phyloP scores from a whole-genome alignment of 306 rosid genomes.

The Hippophae rhamnoides region DNA sequence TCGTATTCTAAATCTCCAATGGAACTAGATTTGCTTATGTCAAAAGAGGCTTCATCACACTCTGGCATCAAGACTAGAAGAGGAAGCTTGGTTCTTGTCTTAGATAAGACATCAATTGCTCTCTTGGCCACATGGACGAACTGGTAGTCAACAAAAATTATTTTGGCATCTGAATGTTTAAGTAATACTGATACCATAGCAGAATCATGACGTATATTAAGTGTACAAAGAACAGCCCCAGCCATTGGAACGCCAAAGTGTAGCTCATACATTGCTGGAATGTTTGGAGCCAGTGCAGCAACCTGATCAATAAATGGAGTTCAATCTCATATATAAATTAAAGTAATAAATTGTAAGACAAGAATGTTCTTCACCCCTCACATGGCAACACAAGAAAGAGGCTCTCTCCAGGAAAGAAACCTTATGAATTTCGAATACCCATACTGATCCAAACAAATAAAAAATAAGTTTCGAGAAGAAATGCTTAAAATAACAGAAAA shows the following conservation, averaged over 20 bases:
- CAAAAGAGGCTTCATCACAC: constrained; percentile 20
- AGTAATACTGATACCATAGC: constrained; percentile 43
- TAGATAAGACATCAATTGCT: constrained; percentile 40
- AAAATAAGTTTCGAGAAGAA: too few species aligned
- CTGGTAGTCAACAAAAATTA: constrained; percentile 64
- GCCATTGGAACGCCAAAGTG: constrained; percentile 95
- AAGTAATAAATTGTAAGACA: too few species aligned
- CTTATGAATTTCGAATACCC: too few species aligned
- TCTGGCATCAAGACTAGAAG: constrained; percentile 52
- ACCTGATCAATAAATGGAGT: constrained; percentile 40
- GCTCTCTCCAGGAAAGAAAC: too few species aligned
- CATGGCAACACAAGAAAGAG: too few species aligned
- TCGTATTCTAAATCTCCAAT: constrained; percentile 39
- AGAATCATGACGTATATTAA: constrained; percentile 63
- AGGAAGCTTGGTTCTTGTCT: constrained; percentile 29
- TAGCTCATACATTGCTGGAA: constrained; percentile 88
- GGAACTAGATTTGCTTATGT: constrained; percentile 1
- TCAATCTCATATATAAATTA: too few species aligned
- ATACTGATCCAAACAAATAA: too few species aligned
- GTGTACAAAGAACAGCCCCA: constrained; percentile 65
- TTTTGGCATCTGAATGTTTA: constrained; percentile 58
- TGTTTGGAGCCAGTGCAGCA: constrained; percentile 67
- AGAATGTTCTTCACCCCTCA: too few species aligned
- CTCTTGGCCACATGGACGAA: constrained; percentile 39
- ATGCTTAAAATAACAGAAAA: too few species aligned